Conservation (phyloP, 345 rosid genomes). For the Brassica napus region DNA sequence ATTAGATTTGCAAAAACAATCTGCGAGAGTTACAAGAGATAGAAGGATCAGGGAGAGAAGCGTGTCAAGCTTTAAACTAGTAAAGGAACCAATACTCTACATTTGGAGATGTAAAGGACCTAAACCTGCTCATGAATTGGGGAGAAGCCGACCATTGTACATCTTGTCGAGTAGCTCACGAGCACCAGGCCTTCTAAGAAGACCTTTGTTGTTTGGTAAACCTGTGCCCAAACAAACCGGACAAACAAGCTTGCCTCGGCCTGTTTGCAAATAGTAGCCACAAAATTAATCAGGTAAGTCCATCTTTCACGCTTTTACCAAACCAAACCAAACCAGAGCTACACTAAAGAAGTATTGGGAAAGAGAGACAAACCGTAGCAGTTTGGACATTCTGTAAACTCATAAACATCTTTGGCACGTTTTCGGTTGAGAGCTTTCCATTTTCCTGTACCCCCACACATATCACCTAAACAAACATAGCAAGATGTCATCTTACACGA, state of each 20-base stretch:
- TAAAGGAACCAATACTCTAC: not conserved
- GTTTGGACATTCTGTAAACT: conserved; percentile 92
- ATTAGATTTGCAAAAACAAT: conserved; percentile 8
- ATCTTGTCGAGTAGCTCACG: conserved; percentile 82
- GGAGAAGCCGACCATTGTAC: conserved; percentile 86
- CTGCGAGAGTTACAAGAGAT: not conserved
- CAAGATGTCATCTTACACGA: not conserved
- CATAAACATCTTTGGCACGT: conserved; percentile 96
- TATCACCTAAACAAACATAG: conserved; percentile 61
- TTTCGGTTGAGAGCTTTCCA: conserved; percentile 97
- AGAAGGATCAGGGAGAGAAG: conserved; percentile 2
- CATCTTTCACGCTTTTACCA: not conserved
- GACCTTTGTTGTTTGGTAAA: conserved; percentile 90
- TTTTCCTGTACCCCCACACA: conserved; percentile 99
- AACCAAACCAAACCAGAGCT: not conserved
- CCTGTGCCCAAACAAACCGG: conserved; percentile 94
- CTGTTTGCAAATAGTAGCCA: conserved; percentile 44
- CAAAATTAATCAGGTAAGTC: not conserved
- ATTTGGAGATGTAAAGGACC: not conserved
- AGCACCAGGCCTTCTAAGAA: conserved; percentile 89
- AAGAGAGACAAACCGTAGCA: conserved; percentile 66
- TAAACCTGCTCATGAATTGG: conserved; percentile 54
- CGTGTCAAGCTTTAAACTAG: not conserved
- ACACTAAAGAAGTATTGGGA: not conserved
- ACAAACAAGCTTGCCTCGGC: conserved; percentile 93